Evolutionary conservation across 108 stramenopile species (phyloP).

Genomic region (Cyclotella choctawhatcheeana): DNA sequence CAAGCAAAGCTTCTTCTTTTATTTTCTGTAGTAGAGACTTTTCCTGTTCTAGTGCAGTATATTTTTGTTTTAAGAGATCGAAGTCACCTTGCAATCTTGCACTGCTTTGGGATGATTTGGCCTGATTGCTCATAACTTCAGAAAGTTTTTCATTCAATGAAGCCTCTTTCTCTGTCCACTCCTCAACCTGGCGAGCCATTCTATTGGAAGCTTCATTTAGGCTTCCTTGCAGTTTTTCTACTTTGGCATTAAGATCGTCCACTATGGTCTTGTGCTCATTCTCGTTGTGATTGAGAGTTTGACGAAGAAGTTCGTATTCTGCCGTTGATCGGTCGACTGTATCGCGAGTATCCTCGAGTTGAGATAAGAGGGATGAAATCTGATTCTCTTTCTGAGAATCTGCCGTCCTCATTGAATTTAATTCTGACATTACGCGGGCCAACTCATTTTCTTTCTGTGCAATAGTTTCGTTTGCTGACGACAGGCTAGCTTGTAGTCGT

Average conservation of each 20-base stretch:
- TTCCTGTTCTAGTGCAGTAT: slow-evolving; percentile 29
- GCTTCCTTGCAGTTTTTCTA: slow-evolving; percentile 5
- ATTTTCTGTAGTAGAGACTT: slow-evolving; percentile 9
- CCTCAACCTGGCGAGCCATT: slow-evolving; percentile 8
- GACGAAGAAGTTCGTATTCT: slow-evolving; percentile 19
- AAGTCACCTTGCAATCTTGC: slow-evolving; percentile 12
- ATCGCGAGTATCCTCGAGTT: slow-evolving; percentile 12
- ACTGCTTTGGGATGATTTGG: slow-evolving; percentile 4
- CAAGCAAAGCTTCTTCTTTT: slow-evolving; percentile 22
- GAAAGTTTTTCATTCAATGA: slow-evolving; percentile 14
- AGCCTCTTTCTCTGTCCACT: slow-evolving; percentile 19
- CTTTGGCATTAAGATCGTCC: slow-evolving; percentile 1
- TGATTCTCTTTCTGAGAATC: slow-evolving; percentile 19
- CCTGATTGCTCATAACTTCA: slow-evolving; percentile 2
- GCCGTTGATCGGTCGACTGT: slow-evolving; percentile 17
- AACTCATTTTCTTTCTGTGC: slow-evolving; percentile 10
- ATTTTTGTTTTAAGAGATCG: slow-evolving; percentile 18
- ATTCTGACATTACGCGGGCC: slow-evolving; percentile 9
- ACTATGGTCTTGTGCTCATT: slow-evolving; percentile 9
- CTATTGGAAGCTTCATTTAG: slow-evolving; percentile 10
- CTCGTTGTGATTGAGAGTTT: slow-evolving; percentile 24
- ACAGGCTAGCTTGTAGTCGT: slow-evolving; percentile 5
- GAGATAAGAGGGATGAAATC: slow-evolving; percentile 19
- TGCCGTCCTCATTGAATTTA: slow-evolving; percentile 3
- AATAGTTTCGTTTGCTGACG: background rate